Evolutionary conservation across 768 basidiomycete species (phyloP), one percentile per base, ranked within the genome.

Genomic region (Cystofilobasidium bisporidii): DNA sequence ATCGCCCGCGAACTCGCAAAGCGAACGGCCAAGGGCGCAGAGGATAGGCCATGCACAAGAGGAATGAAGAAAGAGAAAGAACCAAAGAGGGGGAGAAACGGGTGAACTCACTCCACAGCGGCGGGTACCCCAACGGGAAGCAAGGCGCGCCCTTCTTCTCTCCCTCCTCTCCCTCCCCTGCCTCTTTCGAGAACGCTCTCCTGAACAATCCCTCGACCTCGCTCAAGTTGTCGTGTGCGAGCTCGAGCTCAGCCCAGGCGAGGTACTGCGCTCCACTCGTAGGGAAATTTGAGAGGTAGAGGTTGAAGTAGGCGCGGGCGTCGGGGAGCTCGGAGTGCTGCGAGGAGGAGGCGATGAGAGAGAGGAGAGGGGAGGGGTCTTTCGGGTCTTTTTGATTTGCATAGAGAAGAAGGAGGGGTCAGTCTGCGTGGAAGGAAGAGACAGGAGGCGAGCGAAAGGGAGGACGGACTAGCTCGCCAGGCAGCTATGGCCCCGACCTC

Each of bases 211-310:
- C 82, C 78, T 94, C 91, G 24, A 89, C 92, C 72, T 85, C 84
- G 66, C 82, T 81, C 77, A 88, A 88, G 28, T 85, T 82, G 26
- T 82, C 74, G 56, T 79, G 75, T 38, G 76, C 72, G 24, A 79
- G 73, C 71, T 80, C 79, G 63, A 80, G 75, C 56, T 77, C 76
- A 71, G 76, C 74, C 75, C 91, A 91, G 26, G 86, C 84, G 71
- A 90, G 87, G 79, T 92, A 90, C 0, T 88, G 87, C 14, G 86
- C 83, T 11, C 87, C 92, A 72, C 88, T 91, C 77, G 94, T 94
- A 24, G 94, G 93, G 76, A 89, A 94, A 61, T 85, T 85, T 74
- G 85, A 83, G 65, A 94, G 82, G 71, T 97, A 80, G 48, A 83
- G 85, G 73, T 91, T 87, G 76, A 89, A 97, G 20, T 87, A 84